Evolutionary conservation across 2,329 filamentous ascomycete species (phyloP).

Genomic region (Cladosporium cucumerinum): DNA sequence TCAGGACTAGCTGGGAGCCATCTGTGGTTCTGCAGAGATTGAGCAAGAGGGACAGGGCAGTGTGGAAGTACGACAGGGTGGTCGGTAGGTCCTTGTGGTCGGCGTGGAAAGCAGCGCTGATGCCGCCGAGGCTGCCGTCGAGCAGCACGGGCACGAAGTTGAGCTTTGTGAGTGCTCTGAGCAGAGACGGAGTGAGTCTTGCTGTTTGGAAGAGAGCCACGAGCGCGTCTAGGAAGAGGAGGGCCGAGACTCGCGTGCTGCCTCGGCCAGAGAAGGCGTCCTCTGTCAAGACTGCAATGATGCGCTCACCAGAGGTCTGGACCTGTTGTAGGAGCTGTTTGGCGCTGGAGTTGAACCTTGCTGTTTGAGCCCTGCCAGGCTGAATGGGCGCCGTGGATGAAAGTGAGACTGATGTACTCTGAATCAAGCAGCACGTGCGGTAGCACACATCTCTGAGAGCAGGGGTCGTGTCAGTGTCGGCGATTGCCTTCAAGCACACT

Average conservation of each 20-base stretch:
- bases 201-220: slow-evolving; percentile 65
- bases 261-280: slow-evolving; percentile 85
- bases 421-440: slow-evolving; percentile 68
- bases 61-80: slow-evolving; percentile 62
- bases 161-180: slow-evolving; percentile 75
- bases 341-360: slow-evolving; percentile 18
- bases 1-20: slow-evolving; percentile 84
- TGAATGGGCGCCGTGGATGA: neutral
- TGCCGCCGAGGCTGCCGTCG: slow-evolving; percentile 74
- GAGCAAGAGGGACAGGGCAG: slow-evolving; percentile 77
- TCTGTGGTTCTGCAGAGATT: slow-evolving; percentile 72
- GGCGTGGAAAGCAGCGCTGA: slow-evolving; percentile 62
- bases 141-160: slow-evolving; percentile 91
- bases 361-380: slow-evolving; percentile 19
- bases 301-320: slow-evolving; percentile 73
- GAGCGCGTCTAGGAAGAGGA: slow-evolving; percentile 77
- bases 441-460: slow-evolving; percentile 82
- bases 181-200: slow-evolving; percentile 69
- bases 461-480: slow-evolving; percentile 66
- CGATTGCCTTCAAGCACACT: slow-evolving; percentile 74
- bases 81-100: slow-evolving; percentile 49
- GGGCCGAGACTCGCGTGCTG: slow-evolving; percentile 76
- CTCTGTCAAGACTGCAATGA: slow-evolving; percentile 86
- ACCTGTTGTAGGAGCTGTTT: slow-evolving; percentile 58
- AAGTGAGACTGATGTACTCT: slow-evolving; percentile 10